Evolutionary conservation across 345 rosid species (phyloP).

Genomic region (Arabidopsis arenosa): DNA sequence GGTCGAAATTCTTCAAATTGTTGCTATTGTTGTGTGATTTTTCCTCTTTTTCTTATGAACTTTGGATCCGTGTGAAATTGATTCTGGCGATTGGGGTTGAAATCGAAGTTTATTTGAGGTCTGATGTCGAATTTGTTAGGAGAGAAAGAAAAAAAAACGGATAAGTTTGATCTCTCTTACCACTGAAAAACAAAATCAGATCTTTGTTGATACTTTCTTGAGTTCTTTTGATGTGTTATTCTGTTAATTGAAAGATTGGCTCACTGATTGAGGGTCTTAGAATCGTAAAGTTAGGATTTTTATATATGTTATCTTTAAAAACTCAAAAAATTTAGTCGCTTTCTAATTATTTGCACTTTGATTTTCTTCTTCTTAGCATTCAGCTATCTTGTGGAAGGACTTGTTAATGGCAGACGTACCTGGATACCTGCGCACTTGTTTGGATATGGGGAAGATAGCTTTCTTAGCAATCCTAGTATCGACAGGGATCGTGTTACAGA

Average conservation of each 20-base stretch:
- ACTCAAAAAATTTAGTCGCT: background rate
- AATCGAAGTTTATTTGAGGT: conserved; percentile 2
- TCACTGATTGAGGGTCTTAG: background rate
- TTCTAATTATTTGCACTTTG: conserved; percentile 12
- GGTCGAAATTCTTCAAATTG: background rate
- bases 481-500: conserved; percentile 82
- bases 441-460: conserved; percentile 83
- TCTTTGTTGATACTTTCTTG: conserved; percentile 9
- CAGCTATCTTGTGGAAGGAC: conserved; percentile 31
- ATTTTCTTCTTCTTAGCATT: background rate
- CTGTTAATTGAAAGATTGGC: background rate
- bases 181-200: background rate
- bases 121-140: conserved; percentile 8
- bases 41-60: background rate
- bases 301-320: conserved; percentile 16
- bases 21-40: conserved; percentile 18
- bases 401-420: conserved; percentile 79
- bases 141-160: too few species aligned
- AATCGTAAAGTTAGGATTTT: background rate
- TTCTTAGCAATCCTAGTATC: conserved; percentile 86
- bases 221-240: background rate
- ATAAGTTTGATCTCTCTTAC: too few species aligned
- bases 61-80: conserved; percentile 6
- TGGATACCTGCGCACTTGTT: conserved; percentile 72
- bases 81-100: conserved; percentile 5